Conservation (phyloP, 2,329 filamentous ascomycete genomes). For the Conoideocrella luteorostrata region DNA sequence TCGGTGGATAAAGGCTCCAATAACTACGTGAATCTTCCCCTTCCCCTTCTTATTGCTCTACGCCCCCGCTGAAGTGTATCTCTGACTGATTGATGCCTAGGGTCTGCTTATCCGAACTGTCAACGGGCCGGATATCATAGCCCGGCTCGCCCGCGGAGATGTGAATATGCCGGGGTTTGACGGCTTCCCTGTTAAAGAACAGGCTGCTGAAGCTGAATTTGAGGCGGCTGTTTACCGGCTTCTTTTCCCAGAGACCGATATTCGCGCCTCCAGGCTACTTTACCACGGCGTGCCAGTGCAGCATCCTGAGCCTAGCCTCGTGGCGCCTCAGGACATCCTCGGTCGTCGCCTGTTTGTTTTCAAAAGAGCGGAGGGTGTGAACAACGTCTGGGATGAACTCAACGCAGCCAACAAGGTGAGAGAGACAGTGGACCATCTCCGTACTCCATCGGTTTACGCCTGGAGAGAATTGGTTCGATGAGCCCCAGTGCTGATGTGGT, state of each 20-base stretch:
- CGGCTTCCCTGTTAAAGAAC: background rate
- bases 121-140: conserved; percentile 5
- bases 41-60: background rate
- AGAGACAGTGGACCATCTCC: too few relatives aligned
- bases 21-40: conserved; percentile 21
- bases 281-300: conserved; percentile 8
- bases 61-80: too few relatives aligned
- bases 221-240: conserved; percentile 10
- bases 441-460: too few relatives aligned
- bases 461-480: too few relatives aligned
- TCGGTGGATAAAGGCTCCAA: conserved; percentile 18
- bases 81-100: conserved; percentile 7
- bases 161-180: conserved; percentile 4
- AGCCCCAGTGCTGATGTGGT: too few relatives aligned
- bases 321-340: background rate
- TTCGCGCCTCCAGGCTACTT: conserved; percentile 5
- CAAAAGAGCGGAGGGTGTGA: conserved; percentile 7
- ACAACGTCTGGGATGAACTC: conserved; percentile 11
- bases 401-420: too few relatives aligned
- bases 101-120: conserved; percentile 7
- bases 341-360: conserved; percentile 12
- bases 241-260: background rate
- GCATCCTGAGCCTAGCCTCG: background rate
- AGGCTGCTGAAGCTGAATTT: conserved; percentile 4
- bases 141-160: conserved; percentile 11